Evolutionary conservation across 139 green algal species (phyloP), one percentile per base, ranked within the genome.

Genomic region (Picochlorum sp.): DNA sequence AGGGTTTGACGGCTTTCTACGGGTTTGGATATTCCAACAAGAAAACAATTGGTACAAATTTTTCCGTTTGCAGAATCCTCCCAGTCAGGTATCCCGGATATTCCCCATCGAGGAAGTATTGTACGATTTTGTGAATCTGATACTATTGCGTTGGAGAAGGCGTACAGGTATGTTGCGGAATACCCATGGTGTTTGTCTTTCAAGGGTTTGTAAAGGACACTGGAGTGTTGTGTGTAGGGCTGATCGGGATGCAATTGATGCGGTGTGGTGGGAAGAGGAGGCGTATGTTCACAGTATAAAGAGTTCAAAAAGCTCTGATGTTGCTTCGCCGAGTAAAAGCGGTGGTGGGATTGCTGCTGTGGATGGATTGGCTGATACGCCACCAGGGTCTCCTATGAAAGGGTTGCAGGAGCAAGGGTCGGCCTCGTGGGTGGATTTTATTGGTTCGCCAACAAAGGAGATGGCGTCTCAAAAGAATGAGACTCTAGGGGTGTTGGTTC

Each of bases 201-300:
- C 34, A 41, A 41, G 34, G 34, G 30, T n/a, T 49, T 51, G 18
- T 37, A 24, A 4, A 30, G 28, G 28, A 58, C 18, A 18, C 5
- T 45, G 28, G 20, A 34, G 0, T 11, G 10, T 16, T 30, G 10
- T 41, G 24, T 16, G 57, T 49, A 80, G 75, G 45, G 2, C 23
- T 11, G 49, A 51, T 2, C n/a, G 66, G 15, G 77, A 82, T 7
- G 65, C 77, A 21, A 50, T 84, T n/a, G 73, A 85, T 13, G 26
- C 57, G 7, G 58, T 26, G 6, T 85, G 78, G 78, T 85, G 78
- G 78, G 63, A 83, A 45, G 79, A 85, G 62, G 54, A 81, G 20
- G 77, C 69, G n/a, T 54, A 54, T 20, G 11, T 20, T 20, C 18
- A 54, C 3, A 54, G 47, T 21, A 21, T 26, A 13, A 54, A 54